Evolutionary conservation across 345 rosid genomes (phyloP), one percentile per base, ranked within the genome.

Genomic region (Aethionema arabicum): DNA sequence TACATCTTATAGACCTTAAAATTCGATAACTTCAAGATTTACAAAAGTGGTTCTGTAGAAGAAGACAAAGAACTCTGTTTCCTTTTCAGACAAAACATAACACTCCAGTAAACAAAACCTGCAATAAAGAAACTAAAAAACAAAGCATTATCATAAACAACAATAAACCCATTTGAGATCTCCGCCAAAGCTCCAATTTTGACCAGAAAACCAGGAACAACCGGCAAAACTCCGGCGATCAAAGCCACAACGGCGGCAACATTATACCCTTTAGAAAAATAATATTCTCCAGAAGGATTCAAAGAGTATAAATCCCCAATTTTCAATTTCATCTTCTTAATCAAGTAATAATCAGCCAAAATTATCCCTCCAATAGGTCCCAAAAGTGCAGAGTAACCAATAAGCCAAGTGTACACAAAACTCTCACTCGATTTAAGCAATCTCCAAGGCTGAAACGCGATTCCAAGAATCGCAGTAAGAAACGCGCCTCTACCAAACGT

Each of bases 341-440:
- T 72, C 1, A 89, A 75, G 56, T 87, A 89, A 69, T 92, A 92
- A 80, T 92, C 98, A 0, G 78, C 80, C 5, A 92, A 52, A 11
- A 92, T 27, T 44, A 92, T 77, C 13, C 95, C 96, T 0, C 93
- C 93, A 11, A 89, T 87, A 0, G 98, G 96, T 51, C 98, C 98
- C 35, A 92, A 61, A 35, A 92, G 68, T 0, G 96, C 98, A 0
- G 98, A 92, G 73, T 92, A 89, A 0, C 98, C 93, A 7, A 92
- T 82, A 13, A 89, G 72, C 98, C 98, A 92, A 0, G 96, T 92
- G 53, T 92, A 87, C 15, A 92, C 95, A 63, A 92, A 92, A 77
- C 93, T 92, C 78, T 92, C 96, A 58, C 98, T 92, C 1, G 98
- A 85, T 55, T 79, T 68, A 4, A 89, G 86, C 33, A 92, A 80